Conservation (phyloP, 495 filamentous ascomycete species). For the Pseudomonodictys pantanalensis region DNA sequence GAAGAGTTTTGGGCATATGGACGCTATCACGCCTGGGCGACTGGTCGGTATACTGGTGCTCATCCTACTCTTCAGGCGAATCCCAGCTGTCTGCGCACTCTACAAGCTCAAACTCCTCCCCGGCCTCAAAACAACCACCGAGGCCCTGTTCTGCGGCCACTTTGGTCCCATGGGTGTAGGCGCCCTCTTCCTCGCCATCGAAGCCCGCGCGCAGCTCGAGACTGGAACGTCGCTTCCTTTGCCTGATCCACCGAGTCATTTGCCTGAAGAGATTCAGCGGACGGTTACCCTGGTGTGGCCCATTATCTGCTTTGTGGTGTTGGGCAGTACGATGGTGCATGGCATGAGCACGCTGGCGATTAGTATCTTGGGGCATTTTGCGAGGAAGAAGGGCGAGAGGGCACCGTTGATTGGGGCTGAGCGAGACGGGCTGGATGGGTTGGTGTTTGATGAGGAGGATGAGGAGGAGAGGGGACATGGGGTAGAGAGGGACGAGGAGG, state of each 20-base stretch:
- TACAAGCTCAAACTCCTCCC: slow-evolving; percentile 41
- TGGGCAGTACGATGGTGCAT: slow-evolving; percentile 50
- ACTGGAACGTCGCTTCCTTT: slow-evolving; percentile 40
- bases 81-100: slow-evolving; percentile 47
- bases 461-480: slow-evolving; percentile 30
- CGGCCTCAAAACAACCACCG: slow-evolving; percentile 46
- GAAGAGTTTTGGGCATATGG: slow-evolving; percentile 38
- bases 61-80: slow-evolving; percentile 47
- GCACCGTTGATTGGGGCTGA: slow-evolving; percentile 45
- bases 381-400: slow-evolving; percentile 41
- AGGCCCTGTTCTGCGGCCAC: slow-evolving; percentile 53
- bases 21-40: slow-evolving; percentile 40
- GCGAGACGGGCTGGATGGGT: slow-evolving; percentile 44
- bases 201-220: slow-evolving; percentile 49
- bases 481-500: slow-evolving; percentile 6
- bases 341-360: slow-evolving; percentile 47
- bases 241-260: slow-evolving; percentile 39
- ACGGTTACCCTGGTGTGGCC: slow-evolving; percentile 49
- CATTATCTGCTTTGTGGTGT: slow-evolving; percentile 49
- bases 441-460: slow-evolving; percentile 47
- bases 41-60: slow-evolving; percentile 45
- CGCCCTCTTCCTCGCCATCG: slow-evolving; percentile 52
- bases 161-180: slow-evolving; percentile 56
- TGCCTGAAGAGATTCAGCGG: slow-evolving; percentile 30
- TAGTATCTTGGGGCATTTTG: slow-evolving; percentile 45